Percentiles rank a stretch among this genome's conserved stretches.
Conservation (phyloP, 2,329 filamentous ascomycete genomes). For the Lasiodiplodia sp. region DNA sequence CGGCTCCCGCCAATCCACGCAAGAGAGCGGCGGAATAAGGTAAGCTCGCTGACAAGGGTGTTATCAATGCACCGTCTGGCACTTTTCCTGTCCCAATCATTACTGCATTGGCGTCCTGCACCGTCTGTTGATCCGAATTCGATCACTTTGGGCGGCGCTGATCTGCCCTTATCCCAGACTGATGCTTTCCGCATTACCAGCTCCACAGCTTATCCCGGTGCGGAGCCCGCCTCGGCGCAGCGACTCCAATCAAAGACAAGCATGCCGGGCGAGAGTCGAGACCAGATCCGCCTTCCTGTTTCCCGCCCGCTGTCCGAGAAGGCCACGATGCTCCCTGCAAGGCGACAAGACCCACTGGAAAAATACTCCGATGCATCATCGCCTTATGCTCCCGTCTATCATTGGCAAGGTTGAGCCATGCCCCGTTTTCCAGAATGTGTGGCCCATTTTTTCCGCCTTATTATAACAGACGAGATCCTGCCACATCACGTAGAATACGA, state of each 20-base stretch:
- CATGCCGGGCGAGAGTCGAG: slow-evolving; percentile 11
- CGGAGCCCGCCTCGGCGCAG: not conserved
- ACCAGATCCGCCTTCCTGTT: slow-evolving; percentile 19
- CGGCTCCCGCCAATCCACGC: slow-evolving; percentile 20
- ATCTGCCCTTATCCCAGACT: slow-evolving; percentile 25
- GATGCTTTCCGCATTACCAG: slow-evolving; percentile 18
- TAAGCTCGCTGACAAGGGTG: slow-evolving; percentile 21
- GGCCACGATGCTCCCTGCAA: slow-evolving; percentile 11
- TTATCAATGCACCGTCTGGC: slow-evolving; percentile 16
- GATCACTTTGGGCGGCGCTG: slow-evolving; percentile 19
- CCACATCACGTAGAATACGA: slow-evolving; percentile 4
- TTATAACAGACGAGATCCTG: not conserved
- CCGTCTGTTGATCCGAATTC: slow-evolving; percentile 20
- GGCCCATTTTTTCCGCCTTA: not conserved
- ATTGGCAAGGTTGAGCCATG: not conserved
- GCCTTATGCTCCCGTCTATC: not conserved
- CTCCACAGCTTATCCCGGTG: slow-evolving; percentile 13
- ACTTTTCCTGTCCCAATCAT: slow-evolving; percentile 10
- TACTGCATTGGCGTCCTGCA: slow-evolving; percentile 27
- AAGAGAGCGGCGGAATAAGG: slow-evolving; percentile 21
- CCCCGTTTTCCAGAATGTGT: not conserved
- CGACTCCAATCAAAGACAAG: slow-evolving; percentile 6
- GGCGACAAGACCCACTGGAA: slow-evolving; percentile 15
- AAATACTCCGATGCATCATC: slow-evolving; percentile 20
- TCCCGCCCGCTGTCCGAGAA: slow-evolving; percentile 2